phyloP scores from a whole-genome alignment of 768 basidiomycete species.

The Lentinula sp. region DNA sequence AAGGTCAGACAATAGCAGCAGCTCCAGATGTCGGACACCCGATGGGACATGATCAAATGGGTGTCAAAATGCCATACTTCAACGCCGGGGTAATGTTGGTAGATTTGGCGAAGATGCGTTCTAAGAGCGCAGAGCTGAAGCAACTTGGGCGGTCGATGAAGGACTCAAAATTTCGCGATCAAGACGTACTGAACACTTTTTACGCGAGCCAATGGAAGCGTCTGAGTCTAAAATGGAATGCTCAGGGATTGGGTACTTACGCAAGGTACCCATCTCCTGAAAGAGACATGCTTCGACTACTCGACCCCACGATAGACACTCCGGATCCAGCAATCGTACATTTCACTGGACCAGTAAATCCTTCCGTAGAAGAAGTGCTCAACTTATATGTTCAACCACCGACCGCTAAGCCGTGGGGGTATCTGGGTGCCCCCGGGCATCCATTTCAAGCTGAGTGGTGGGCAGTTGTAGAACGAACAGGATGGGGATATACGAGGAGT shows the following conservation, averaged over 20 bases:
- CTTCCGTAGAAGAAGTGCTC: conserved; percentile 34
- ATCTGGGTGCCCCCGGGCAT: conserved; percentile 44
- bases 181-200: conserved; percentile 45
- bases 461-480: conserved; percentile 30
- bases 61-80: conserved; percentile 33
- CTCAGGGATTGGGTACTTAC: conserved; percentile 53
- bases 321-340: conserved; percentile 41
- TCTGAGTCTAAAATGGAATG: conserved; percentile 44
- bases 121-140: conserved; percentile 18
- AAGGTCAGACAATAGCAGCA: conserved; percentile 37
- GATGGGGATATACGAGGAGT: conserved; percentile 22
- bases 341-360: conserved; percentile 53
- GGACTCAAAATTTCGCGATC: conserved; percentile 32
- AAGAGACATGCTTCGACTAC: conserved; percentile 24
- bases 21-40: conserved; percentile 44
- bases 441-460: conserved; percentile 47
- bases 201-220: conserved; percentile 36
- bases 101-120: conserved; percentile 36
- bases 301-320: conserved; percentile 21
- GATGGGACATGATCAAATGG: conserved; percentile 33
- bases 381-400: conserved; percentile 49
- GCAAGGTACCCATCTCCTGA: conserved; percentile 28
- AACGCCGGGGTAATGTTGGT: conserved; percentile 52
- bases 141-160: conserved; percentile 18
- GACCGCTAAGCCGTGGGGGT: conserved; percentile 55